Evolutionary conservation across 2,329 filamentous ascomycete genomes (phyloP), one percentile per base, ranked within the genome.

Genomic region (Tolypocladium cylindrosporum): DNA sequence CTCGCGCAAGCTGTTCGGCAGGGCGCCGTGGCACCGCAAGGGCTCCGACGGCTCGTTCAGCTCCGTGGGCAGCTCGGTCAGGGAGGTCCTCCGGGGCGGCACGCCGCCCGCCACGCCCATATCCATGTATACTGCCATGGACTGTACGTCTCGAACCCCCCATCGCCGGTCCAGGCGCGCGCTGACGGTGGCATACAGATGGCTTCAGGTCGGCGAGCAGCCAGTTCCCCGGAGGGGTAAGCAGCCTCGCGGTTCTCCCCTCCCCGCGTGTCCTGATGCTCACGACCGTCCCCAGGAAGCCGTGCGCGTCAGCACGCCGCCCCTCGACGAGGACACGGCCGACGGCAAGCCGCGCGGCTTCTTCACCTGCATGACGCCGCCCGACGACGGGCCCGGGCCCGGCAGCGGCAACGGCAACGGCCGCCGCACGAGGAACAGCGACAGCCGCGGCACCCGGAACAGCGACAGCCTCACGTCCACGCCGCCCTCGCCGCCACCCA

Each of bases 261-360:
- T 16, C 4, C 14, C 3, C 16, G 14, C 9, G 2, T 37, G 19
- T 21, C 48, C 34, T 21, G 48, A 52, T 37, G 1, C 48, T 52
- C 10, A 52, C 31, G n/a, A 1, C 9, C 11, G 10, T 14, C 24
- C 19, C 5, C 19, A 81, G 79, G 78, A 81, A 69, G 79, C 79
- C 6, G 73, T 67, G n/a, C 72, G 78, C 5, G 66, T 81, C 14
- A 73, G 71, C 55, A 80, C 78, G 3, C 79, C 79, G 1, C 77
- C 76, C 0, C 63, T 78, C 24, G 70, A 71, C 24, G 73, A 77
- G 59, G 67, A 69, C 45, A 72, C 70, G 10, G 66, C 67, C 16
- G 72, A 71, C 52, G 70, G 72, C 7, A 71, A 62, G 40, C 69
- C 72, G 3, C 73, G 75, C 6, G 71, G 69, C 4, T 77, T 79